A percentile compares a stretch with the other conserved stretches of the same genome.
Evolutionary conservation across 2,329 filamentous ascomycete genomes (phyloP).

Genomic region (Neofusicoccum parvum): DNA sequence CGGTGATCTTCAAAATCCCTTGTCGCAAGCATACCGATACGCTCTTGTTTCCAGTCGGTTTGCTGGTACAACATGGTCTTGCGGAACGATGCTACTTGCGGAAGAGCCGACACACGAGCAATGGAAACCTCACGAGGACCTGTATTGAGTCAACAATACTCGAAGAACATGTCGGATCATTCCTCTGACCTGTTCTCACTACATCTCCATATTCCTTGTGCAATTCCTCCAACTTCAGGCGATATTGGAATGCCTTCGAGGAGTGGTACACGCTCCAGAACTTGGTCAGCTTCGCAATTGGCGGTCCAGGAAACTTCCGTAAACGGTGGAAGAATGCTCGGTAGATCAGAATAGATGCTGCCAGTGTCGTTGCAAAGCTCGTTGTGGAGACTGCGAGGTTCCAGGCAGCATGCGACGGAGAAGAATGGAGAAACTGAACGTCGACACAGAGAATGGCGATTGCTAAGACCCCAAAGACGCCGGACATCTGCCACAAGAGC

Average conservation of each 20-base stretch:
- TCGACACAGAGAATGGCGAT: neutral
- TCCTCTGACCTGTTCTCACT: neutral
- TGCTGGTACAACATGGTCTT: neutral
- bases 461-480: neutral
- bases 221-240: neutral
- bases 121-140: conserved; percentile 12
- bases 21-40: neutral
- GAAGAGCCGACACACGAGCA: neutral
- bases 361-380: neutral
- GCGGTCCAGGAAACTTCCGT: conserved; percentile 39
- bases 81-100: neutral
- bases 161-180: too few relatives aligned
- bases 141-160: neutral
- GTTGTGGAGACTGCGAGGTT: neutral
- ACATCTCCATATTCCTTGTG: neutral
- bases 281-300: conserved; percentile 34
- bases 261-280: conserved; percentile 31
- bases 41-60: neutral
- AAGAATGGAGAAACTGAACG: neutral
- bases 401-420: neutral
- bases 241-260: neutral
- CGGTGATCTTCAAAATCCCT: conserved; percentile 1
- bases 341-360: conserved; percentile 26
- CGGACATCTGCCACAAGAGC: neutral
- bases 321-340: conserved; percentile 38